Base-by-base conservation (phyloP, 768 basidiomycete species). In the Leccinellum albellum region DNA sequence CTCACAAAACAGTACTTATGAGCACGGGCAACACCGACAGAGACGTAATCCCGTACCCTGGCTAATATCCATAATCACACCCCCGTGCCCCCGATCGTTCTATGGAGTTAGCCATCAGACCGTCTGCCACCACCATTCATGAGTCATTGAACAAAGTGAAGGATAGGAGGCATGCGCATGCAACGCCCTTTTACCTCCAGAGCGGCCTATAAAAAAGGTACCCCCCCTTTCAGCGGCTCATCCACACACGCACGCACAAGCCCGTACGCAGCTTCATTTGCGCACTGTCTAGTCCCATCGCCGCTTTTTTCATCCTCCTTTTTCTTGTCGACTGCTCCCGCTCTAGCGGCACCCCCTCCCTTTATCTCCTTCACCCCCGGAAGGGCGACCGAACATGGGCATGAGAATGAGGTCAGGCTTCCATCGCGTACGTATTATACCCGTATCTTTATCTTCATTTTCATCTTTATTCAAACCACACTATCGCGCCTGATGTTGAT, bases 81-180 rank as follows among this genome's bases (percentile, higher is more conserved):
- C 57, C 58, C 29, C 40, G 51, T 40, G 37, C 37, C 55, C 67
- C 58, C 63, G 55, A 63, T 70, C 63, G 46, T 59, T 55, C 59
- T 42, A 46, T 51, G 57, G 56, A 40, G 49, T 37, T 35, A 24
- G 48, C 37, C 35, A 54, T 49, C 23, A 55, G 44, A 29, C 48
- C 40, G 4, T 26, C 32, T 20, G 13, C 48, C 48, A 31, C 48
- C 48, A 42, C 47, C 48, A 45, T 46, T 52, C 32, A 59, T 44
- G 50, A 52, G 33, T 42, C 32, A 40, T 20, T 20, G 44, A 12
- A 24, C 40, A 15, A 52, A 48, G 26, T 24, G 23, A 49, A 47
- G 48, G 42, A 55, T 31, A 51, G n/a, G 37, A 28, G 33, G 17
- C 49, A 29, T 40, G 37, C 49, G 31, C 50, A 20, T 28, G 13